phyloP scores from a whole-genome alignment of 257 asterid species.

The Lantana camara region DNA sequence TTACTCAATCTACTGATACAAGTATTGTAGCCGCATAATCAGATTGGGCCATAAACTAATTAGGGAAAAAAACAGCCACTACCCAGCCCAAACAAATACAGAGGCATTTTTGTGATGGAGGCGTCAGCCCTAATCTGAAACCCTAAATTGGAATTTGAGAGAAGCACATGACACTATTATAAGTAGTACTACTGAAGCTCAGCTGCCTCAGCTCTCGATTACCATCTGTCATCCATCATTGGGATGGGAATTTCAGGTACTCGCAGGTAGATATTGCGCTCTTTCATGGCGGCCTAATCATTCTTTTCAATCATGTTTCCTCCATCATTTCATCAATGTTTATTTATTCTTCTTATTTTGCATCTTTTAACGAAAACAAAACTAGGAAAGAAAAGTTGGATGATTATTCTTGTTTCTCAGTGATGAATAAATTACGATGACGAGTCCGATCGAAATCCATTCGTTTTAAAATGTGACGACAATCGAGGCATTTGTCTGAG shows the following conservation, averaged over 20 bases:
- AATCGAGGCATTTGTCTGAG: constrained; percentile 96
- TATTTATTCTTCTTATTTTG: not conserved
- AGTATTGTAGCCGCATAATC: too few species aligned
- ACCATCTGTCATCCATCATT: not conserved
- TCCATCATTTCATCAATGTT: not conserved
- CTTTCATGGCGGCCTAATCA: constrained; percentile 10
- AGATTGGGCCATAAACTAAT: not conserved
- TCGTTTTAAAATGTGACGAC: constrained; percentile 65
- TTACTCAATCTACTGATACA: too few species aligned
- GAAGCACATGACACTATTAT: not conserved
- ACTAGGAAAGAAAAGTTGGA: not conserved
- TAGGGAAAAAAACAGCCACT: not conserved
- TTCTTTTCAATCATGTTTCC: not conserved
- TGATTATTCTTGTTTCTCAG: constrained; percentile 40
- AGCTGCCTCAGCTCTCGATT: not conserved
- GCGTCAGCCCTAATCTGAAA: constrained; percentile 6
- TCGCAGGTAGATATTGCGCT: not conserved
- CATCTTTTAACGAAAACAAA: not conserved
- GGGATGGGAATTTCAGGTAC: constrained; percentile 1
- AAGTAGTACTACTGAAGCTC: not conserved
- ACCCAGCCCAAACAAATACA: constrained; percentile 2
- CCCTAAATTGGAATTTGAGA: not conserved
- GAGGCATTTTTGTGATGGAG: not conserved
- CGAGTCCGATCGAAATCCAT: constrained; percentile 95
- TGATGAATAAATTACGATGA: constrained; percentile 75